phyloP scores from a whole-genome alignment of 371 early-diverging fungal genomes.

The Smittium mucronatum region DNA sequence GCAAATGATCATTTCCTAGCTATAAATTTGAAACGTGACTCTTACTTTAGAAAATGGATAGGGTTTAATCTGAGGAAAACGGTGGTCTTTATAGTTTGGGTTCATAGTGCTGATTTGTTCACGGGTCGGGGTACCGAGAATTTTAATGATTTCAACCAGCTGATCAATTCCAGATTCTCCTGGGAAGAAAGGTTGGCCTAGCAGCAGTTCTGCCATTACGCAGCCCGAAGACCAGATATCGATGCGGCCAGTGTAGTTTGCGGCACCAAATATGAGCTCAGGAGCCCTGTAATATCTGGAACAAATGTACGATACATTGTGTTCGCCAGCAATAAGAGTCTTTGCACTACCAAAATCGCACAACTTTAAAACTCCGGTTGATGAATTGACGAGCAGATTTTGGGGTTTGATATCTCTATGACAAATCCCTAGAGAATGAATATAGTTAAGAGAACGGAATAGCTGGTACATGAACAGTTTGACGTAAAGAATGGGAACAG shows the following conservation, averaged over 20 bases:
- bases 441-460: slow-evolving; percentile 87
- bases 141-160: slow-evolving; percentile 98
- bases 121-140: slow-evolving; percentile 94
- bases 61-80: slow-evolving; percentile 94
- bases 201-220: slow-evolving; percentile 98
- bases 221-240: slow-evolving; percentile 99
- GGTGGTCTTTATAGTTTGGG: slow-evolving; percentile 92
- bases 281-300: slow-evolving; percentile 98
- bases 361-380: slow-evolving; percentile 81
- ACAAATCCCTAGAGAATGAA: slow-evolving; percentile 90
- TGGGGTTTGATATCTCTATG: slow-evolving; percentile 99
- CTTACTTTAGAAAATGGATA: slow-evolving; percentile 50
- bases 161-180: slow-evolving; percentile 99
- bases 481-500: slow-evolving; percentile 84
- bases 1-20: slow-evolving; percentile 1
- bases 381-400: slow-evolving; percentile 88
- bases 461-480: slow-evolving; percentile 96
- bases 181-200: slow-evolving; percentile 92
- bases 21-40: too few species aligned
- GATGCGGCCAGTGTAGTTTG: slow-evolving; percentile 83
- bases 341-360: slow-evolving; percentile 99
- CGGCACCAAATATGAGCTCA: slow-evolving; percentile 95
- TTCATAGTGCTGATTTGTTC: slow-evolving; percentile 92
- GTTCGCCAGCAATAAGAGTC: slow-evolving; percentile 79
- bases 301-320: slow-evolving; percentile 96